Evolutionary conservation across 495 filamentous ascomycete species (phyloP).

Genomic region (Bacidia gigantensis): DNA sequence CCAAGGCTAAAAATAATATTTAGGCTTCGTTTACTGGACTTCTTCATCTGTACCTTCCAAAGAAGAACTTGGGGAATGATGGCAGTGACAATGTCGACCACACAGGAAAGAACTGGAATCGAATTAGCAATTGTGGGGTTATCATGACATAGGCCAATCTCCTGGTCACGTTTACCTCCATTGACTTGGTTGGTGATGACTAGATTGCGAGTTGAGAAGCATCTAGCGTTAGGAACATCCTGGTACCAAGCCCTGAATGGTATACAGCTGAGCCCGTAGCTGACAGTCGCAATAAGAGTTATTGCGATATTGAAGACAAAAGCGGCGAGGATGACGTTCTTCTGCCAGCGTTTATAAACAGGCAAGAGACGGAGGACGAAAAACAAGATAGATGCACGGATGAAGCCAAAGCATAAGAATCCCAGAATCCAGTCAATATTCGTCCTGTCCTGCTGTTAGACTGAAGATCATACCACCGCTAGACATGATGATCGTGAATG

Average conservation of each 20-base stretch:
- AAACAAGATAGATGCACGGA: background rate
- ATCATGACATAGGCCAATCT: too few species aligned
- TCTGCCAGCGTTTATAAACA: background rate
- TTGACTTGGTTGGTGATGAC: slow-evolving; percentile 1
- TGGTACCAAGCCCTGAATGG: background rate
- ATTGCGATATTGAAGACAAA: background rate
- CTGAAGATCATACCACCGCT: background rate
- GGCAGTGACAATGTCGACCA: background rate
- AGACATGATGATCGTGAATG: background rate
- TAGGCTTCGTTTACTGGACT: background rate
- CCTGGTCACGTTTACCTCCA: background rate
- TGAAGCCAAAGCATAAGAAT: background rate
- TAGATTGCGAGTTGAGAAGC: background rate
- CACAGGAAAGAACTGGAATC: background rate
- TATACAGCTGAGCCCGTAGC: background rate
- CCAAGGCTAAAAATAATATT: background rate
- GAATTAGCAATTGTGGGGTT: too few species aligned
- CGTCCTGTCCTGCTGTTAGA: background rate
- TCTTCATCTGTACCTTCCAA: slow-evolving; percentile 1
- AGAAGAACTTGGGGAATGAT: background rate
- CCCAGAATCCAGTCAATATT: background rate
- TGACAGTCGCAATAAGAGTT: background rate
- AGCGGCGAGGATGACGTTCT: background rate
- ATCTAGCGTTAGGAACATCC: background rate
- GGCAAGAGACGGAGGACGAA: background rate